Base-by-base conservation (phyloP, 2,329 filamentous ascomycete genomes). In the Pyrenophora seminiperda region DNA sequence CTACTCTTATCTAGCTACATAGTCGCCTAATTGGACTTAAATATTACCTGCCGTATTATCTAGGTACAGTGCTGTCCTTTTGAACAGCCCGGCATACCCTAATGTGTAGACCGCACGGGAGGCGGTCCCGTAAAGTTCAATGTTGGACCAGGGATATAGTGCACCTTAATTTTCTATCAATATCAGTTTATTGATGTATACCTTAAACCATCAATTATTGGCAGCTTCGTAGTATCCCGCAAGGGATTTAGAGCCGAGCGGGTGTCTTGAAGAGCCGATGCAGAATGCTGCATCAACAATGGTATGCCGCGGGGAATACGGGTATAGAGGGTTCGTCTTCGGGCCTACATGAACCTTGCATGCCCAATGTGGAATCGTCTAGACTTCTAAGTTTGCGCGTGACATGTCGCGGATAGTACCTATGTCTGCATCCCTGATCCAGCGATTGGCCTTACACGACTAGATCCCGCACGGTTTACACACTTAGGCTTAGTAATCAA, bases 171-270 rank as follows among this genome's bases (percentile, higher is more conserved):
- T 30, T 31, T 2, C 5, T 41, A 19, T 11, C 4, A 4, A 39
- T 9, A 31, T 41, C 11, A 41, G 14, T 31, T 41, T 41, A 18
- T 41, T 19, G 7, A 41, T 41, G 15, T 13, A 41, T 31, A 11
- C 11, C 27, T 41, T 41, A n/a, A 30, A n/a, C 24, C 3, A 41
- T 41, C 17, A 1, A 40, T 19, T n/a, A 29, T 40, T n/a, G 11
- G 22, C 38, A 40, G 38, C 22, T 40, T 40, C 24, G 7, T 18
- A 27, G 38, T 31, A 41, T 41, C 38, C 38, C 27, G 27, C 38
- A 41, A n/a, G 38, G 24, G 38, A 41, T 31, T 14, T 41, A n/a
- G 14, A 15, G 19, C 24, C 15, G 22, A 24, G 34, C 19, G 20
- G 36, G 36, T 19, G n/a, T 38, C 20, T 38, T 5, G 36, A 1